Evolutionary conservation across 1,139 yeast genomes (phyloP).

Genomic region (Candida sp.): DNA sequence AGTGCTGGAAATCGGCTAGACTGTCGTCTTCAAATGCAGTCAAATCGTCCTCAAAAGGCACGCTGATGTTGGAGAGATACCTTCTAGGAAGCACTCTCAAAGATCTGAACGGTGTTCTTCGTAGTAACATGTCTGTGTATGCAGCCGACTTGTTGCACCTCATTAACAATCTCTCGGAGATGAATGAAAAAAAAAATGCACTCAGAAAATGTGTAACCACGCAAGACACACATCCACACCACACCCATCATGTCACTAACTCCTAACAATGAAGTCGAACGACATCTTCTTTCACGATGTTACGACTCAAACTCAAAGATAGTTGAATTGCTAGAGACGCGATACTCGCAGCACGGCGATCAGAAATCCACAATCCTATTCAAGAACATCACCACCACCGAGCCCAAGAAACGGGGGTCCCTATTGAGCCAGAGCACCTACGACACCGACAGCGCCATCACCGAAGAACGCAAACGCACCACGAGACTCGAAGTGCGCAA

Average conservation of each 20-base stretch:
- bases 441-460: conserved; percentile 10
- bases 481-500: conserved; percentile 51
- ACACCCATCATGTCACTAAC: conserved; percentile 8
- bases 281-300: conserved; percentile 53
- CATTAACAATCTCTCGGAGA: not conserved
- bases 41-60: conserved; percentile 48
- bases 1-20: conserved; percentile 47
- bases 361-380: conserved; percentile 63
- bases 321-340: conserved; percentile 51
- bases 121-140: not conserved
- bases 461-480: conserved; percentile 22
- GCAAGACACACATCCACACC: not conserved
- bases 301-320: conserved; percentile 45
- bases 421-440: conserved; percentile 17
- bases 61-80: conserved; percentile 19
- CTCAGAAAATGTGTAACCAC: not conserved
- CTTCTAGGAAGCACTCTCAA: conserved; percentile 3
- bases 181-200: conserved; percentile 4
- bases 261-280: conserved; percentile 47
- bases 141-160: not conserved
- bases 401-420: conserved; percentile 19
- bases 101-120: not conserved
- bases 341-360: conserved; percentile 61
- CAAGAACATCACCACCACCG: conserved; percentile 10
- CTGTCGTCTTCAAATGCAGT: conserved; percentile 33